Evolutionary conservation across 352 stramenopile genomes (phyloP), one percentile per base, ranked within the genome.

Genomic region (Blastocystis sp.): DNA sequence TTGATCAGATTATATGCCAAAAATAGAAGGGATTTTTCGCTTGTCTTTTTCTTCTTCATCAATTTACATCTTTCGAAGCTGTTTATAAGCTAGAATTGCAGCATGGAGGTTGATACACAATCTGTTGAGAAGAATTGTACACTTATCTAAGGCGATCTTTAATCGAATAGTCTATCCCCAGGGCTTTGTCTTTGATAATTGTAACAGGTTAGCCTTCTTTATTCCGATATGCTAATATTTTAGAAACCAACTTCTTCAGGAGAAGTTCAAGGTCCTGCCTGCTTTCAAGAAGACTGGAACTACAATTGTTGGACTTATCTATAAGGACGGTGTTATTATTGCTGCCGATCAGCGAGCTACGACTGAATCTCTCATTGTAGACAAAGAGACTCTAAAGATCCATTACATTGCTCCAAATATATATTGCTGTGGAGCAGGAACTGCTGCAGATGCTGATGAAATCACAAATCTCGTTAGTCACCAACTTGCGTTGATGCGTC

Each of bases 351-450:
- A 76, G 24, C 24, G 78, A 42, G 78, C 78, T 17, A 89, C 78
- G 15, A 79, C 78, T 1, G 78, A 79, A n/a, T 79, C 78, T 58
- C 60, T 79, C 40, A 64, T 89, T 89, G 60, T 76, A 7, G 78
- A 89, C 51, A 89, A 89, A 22, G 66, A 78, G 30, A 54, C n/a
- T 22, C 30, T 89, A 48, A 89, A 89, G 48, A 53, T 89, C n/a
- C 60, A 89, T 30, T 89, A 89, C 44, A 89, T 89, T 68, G 78
- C 78, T 24, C 78, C 78, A 42, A 89, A 89, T 89, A 89, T 89
- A 79, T 89, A 89, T 44, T 89, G 78, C 51, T 89, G 78, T 44
- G 78, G 78, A 40, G 60, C 78, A 42, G 78, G 78, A 79, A 79
- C 60, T n/a, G 60, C 66, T 62, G 78, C 78, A n/a, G 78, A 89